phyloP scores from a whole-genome alignment of 2,329 filamentous ascomycete genomes.

The Epichloe brachyelytri region DNA sequence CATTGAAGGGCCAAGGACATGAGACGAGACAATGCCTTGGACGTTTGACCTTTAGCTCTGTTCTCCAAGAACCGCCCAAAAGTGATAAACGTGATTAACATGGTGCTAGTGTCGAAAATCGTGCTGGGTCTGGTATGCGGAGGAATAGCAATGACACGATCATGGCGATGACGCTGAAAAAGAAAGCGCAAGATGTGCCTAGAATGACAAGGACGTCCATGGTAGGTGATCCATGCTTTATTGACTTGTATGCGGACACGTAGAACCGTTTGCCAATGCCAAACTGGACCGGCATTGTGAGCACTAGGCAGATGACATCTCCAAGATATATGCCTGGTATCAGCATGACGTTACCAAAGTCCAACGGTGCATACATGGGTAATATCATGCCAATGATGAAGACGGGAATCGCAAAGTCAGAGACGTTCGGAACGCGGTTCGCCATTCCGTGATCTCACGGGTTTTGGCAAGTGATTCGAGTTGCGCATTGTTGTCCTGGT shows the following conservation, averaged over 20 bases:
- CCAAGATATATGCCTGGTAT: constrained; percentile 74
- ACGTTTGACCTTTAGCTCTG: constrained; percentile 88
- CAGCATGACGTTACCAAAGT: constrained; percentile 59
- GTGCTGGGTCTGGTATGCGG: constrained; percentile 74
- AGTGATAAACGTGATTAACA: constrained; percentile 94
- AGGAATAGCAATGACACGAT: constrained; percentile 59
- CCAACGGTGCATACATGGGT: constrained; percentile 72
- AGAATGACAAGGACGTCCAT: constrained; percentile 96
- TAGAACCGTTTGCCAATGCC: constrained; percentile 94
- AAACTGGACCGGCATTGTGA: constrained; percentile 92
- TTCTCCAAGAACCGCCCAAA: constrained; percentile 89
- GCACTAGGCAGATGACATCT: constrained; percentile 67
- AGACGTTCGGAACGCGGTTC: constrained; percentile 64
- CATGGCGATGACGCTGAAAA: constrained; percentile 88
- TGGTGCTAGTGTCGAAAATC: constrained; percentile 94
- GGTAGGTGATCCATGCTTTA: constrained; percentile 82
- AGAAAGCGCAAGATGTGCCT: constrained; percentile 89
- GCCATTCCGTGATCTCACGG: constrained; percentile 91
- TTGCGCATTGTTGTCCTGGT: constrained; percentile 92
- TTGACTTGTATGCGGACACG: constrained; percentile 78
- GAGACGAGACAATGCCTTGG: constrained; percentile 77
- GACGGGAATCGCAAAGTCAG: constrained; percentile 71
- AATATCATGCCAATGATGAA: constrained; percentile 88
- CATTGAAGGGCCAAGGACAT: constrained; percentile 95
- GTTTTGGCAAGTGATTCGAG: constrained; percentile 93